A percentile compares a stretch with the other conserved stretches of the same genome.
Conservation (phyloP, 1,139 yeast species). For the Saccharomyces hybrid region DNA sequence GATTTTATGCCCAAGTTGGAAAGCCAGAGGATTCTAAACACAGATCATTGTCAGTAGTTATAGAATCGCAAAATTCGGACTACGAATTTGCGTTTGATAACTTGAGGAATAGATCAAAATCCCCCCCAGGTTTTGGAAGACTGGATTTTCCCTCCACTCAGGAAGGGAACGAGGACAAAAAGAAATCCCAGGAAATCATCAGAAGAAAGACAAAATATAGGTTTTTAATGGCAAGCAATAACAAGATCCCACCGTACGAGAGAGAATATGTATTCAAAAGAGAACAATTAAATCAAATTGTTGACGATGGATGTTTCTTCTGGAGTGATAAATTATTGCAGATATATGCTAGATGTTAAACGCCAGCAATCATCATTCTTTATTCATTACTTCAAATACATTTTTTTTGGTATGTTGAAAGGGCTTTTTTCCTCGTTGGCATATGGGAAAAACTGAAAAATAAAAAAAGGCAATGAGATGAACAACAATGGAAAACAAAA, state of each 20-base stretch:
- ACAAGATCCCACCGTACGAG: constrained; percentile 26
- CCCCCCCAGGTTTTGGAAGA: constrained; percentile 60
- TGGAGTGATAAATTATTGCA: constrained; percentile 21
- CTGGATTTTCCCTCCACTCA: constrained; percentile 60
- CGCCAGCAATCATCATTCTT: background rate
- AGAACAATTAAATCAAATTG: constrained; percentile 33
- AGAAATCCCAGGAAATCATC: constrained; percentile 30
- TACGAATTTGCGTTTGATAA: constrained; percentile 21
- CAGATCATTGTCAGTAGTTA: background rate
- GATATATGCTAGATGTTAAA: constrained; percentile 15
- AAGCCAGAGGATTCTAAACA: constrained; percentile 10
- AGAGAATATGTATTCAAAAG: constrained; percentile 29
- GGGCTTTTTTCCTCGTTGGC: background rate
- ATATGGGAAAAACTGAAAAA: background rate
- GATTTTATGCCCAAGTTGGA: constrained; percentile 18
- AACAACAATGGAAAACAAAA: background rate
- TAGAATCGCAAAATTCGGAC: background rate
- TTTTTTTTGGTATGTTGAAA: background rate
- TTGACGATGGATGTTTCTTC: constrained; percentile 39
- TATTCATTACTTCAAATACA: background rate
- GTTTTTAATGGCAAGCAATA: constrained; percentile 32
- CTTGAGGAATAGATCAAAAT: constrained; percentile 40
- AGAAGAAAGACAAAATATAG: constrained; percentile 35
- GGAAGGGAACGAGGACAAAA: constrained; percentile 36
- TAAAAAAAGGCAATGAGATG: background rate